phyloP scores from a whole-genome alignment of 306 rosid species.

The Malus sylvestris region DNA sequence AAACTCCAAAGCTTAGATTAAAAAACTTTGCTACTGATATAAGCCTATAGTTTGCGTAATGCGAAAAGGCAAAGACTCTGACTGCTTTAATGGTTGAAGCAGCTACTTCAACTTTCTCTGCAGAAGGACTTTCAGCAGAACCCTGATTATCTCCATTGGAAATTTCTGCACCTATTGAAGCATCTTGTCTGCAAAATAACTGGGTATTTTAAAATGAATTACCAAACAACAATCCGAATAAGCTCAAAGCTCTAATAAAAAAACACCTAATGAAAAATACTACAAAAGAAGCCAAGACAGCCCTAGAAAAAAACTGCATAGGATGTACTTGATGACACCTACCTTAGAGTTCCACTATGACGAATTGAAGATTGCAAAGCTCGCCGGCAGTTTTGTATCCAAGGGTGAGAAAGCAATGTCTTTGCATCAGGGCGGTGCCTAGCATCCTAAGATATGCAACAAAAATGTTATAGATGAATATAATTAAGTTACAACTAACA shows the following conservation, averaged over 20 bases:
- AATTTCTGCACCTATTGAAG: slow-evolving; percentile 49
- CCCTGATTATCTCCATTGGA: slow-evolving; percentile 47
- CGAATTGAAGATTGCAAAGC: slow-evolving; percentile 91
- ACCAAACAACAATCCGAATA: slow-evolving; percentile 21
- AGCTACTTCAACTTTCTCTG: slow-evolving; percentile 43
- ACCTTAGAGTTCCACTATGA: slow-evolving; percentile 86
- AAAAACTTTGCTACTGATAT: slow-evolving; percentile 9
- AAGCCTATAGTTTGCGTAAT: slow-evolving; percentile 7
- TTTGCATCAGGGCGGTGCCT: slow-evolving; percentile 99
- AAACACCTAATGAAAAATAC: neutral
- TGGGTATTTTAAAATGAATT: slow-evolving; percentile 21
- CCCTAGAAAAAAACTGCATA: neutral
- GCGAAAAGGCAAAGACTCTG: slow-evolving; percentile 18
- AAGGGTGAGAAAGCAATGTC: slow-evolving; percentile 89
- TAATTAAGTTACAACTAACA: neutral
- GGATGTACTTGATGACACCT: slow-evolving; percentile 17
- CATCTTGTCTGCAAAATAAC: slow-evolving; percentile 63
- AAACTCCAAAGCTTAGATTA: slow-evolving; percentile 10
- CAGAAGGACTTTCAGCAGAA: slow-evolving; percentile 44
- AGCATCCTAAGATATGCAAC: slow-evolving; percentile 70
- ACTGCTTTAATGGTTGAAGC: slow-evolving; percentile 42
- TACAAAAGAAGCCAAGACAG: neutral
- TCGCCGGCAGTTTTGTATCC: slow-evolving; percentile 82
- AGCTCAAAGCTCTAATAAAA: neutral
- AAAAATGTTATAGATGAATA: slow-evolving; percentile 1